Conservation (phyloP, 1,139 yeast species). For the Meyerozyma athensensis region DNA sequence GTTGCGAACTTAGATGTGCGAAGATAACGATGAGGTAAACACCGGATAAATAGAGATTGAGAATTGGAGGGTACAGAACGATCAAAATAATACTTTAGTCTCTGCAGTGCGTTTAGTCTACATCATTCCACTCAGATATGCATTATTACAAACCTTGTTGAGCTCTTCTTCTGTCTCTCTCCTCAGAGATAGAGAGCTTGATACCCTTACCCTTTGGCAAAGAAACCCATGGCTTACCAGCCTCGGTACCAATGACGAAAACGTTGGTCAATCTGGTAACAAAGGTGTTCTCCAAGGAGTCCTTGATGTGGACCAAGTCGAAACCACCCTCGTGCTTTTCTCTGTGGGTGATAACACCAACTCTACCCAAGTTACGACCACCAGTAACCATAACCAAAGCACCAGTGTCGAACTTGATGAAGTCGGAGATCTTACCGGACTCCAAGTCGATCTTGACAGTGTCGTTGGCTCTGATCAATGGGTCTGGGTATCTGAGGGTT, state of each 20-base stretch:
- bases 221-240: conserved; percentile 94
- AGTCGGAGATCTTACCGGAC: conserved; percentile 89
- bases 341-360: conserved; percentile 97
- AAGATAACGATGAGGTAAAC: no score
- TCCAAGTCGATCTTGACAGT: conserved; percentile 95
- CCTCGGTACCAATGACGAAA: conserved; percentile 91
- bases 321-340: conserved; percentile 99
- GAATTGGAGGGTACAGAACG: no score
- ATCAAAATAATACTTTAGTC: no score
- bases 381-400: conserved; percentile 96
- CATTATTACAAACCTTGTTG: conserved; percentile 44
- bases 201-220: conserved; percentile 99
- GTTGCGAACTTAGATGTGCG: no score
- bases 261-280: conserved; percentile 98
- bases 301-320: conserved; percentile 98
- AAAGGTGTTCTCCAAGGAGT: conserved; percentile 93
- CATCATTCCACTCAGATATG: background rate
- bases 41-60: no score
- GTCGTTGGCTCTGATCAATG: conserved; percentile 92
- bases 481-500: conserved; percentile 99
- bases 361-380: conserved; percentile 99
- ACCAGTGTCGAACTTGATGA: conserved; percentile 93
- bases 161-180: conserved; percentile 98
- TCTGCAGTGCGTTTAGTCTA: background rate
- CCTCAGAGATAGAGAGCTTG: conserved; percentile 96